Evolutionary conservation across 2,329 filamentous ascomycete species (phyloP).

Genomic region (Lecanoromycetidae sp.): DNA sequence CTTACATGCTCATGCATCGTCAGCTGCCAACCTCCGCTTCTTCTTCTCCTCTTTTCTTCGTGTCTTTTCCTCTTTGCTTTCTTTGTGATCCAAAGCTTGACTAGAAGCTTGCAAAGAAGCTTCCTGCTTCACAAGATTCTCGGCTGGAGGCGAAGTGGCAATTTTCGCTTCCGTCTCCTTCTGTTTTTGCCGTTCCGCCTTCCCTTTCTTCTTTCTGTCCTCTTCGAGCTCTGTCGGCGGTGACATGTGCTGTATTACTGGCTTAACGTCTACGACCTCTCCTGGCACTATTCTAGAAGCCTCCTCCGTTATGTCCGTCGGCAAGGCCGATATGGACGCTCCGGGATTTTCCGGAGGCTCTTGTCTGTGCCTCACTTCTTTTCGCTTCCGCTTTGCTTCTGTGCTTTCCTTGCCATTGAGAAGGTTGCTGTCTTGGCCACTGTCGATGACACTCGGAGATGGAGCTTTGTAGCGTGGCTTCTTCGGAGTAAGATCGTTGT

Average conservation of each 20-base stretch:
- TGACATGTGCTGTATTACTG: too few species aligned
- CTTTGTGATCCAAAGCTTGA: neutral
- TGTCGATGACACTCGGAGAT: neutral
- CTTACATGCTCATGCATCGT: neutral
- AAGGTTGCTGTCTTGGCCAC: too few species aligned
- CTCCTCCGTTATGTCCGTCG: neutral
- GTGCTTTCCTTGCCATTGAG: neutral
- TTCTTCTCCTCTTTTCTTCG: slow-evolving; percentile 12
- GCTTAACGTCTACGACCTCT: slow-evolving; percentile 4
- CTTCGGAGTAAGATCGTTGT: neutral
- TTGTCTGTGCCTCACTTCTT: neutral
- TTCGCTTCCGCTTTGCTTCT: neutral
- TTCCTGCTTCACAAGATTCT: neutral
- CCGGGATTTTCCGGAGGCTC: too few species aligned
- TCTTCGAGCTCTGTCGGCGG: neutral
- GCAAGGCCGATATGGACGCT: neutral
- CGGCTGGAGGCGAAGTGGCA: neutral
- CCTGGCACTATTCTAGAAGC: slow-evolving; percentile 1
- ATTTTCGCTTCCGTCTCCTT: neutral
- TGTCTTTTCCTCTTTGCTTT: slow-evolving; percentile 7
- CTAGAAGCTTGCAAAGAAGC: neutral
- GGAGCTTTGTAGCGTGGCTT: neutral
- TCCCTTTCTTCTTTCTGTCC: neutral
- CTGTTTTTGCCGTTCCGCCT: neutral
- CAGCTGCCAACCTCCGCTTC: neutral